Evolutionary conservation across 768 basidiomycete species (phyloP), one percentile per base, ranked within the genome.

Genomic region (Coprinopsis cinerea): DNA sequence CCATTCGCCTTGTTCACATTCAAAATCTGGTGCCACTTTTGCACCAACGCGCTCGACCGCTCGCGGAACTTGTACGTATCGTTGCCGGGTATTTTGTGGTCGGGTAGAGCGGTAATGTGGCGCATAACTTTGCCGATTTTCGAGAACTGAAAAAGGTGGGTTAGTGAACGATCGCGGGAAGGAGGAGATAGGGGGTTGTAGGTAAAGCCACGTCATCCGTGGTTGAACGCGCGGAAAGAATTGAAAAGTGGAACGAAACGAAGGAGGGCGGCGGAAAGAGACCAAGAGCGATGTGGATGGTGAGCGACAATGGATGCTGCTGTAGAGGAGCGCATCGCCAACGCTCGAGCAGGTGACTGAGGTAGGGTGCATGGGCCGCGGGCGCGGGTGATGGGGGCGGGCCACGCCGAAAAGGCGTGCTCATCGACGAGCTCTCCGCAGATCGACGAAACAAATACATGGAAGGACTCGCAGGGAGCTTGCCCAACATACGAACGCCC

Each of bases 81-180:
- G 59, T 89, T 82, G 43, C 79, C 70, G 3, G 88, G 86, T 17
- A 90, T 78, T 57, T 71, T 76, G 15, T 74, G 72, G 28, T 70
- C 65, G 4, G 64, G 37, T 6, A 88, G 73, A 5, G 75, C 72
- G 23, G 82, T 72, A 58, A 93, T 88, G 66, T 90, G 88, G 58
- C 88, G 87, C 87, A 93, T 89, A 27, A 93, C 89, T 71, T 86
- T 85, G 65, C 80, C 82, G 55, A 88, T 85, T 66, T 89, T 88
- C 44, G 88, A 90, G 67, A 81, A 83, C 82, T 88, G 61, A n/a
- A n/a, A n/a, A n/a, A n/a, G 57, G 48, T 17, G 47, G 24, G 18
- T 41, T 50, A 17, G 39, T 22, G 22, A 36, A 18, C 5, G 37
- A 50, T 47, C 52, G 49, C 30, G 44, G 55, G n/a, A 24, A 18